phyloP scores from a whole-genome alignment of 2,329 filamentous ascomycete species.

The Aspergillus amoenus region DNA sequence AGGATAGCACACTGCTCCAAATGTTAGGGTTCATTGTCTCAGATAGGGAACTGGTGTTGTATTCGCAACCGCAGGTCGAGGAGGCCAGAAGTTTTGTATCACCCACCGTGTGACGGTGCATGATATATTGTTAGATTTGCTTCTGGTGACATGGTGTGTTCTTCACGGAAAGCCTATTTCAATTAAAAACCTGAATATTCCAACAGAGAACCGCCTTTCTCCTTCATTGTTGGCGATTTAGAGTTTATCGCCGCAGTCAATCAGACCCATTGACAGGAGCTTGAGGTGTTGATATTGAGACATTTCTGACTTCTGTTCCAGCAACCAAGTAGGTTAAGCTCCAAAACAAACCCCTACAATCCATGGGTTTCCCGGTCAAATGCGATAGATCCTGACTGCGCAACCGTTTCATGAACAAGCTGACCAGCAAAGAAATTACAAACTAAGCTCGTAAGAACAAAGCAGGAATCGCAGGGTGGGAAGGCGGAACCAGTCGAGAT shows the following conservation, averaged over 20 bases:
- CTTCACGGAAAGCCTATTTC: neutral
- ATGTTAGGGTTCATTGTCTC: no score
- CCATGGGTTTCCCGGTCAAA: neutral
- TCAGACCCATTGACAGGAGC: neutral
- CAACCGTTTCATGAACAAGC: neutral
- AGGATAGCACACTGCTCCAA: no score
- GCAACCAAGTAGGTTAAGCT: neutral
- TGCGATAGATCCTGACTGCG: neutral
- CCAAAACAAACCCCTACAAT: neutral
- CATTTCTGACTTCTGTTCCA: neutral
- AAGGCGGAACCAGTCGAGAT: neutral
- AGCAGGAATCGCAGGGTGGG: neutral
- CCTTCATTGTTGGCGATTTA: neutral
- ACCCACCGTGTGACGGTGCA: neutral
- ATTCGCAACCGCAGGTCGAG: no score
- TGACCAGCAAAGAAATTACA: neutral
- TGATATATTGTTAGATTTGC: neutral
- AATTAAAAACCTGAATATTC: neutral
- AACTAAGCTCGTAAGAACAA: neutral
- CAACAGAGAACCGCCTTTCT: neutral
- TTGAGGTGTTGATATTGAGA: neutral
- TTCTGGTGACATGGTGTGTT: neutral
- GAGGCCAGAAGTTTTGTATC: neutral
- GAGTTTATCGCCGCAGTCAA: neutral
- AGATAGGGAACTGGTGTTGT: no score